Percentiles rank a stretch among this genome's conserved stretches.
Evolutionary conservation across 2,329 filamentous ascomycete genomes (phyloP).

Genomic region (Penicillium digitatum): DNA sequence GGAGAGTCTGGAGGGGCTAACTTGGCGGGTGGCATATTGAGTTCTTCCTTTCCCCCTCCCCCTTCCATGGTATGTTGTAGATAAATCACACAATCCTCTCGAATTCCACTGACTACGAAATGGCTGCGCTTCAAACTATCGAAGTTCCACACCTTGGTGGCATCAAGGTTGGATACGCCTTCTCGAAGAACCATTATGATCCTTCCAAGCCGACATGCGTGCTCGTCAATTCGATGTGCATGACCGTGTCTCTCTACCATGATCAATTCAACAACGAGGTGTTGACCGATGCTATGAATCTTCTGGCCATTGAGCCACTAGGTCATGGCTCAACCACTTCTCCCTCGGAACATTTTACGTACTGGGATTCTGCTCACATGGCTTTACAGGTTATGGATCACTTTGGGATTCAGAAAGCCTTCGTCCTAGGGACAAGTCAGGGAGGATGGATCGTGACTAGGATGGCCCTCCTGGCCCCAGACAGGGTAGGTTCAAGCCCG

Average conservation of each 20-base stretch:
- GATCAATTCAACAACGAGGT: constrained; percentile 36
- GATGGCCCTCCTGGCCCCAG: background rate
- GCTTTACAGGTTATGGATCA: constrained; percentile 53
- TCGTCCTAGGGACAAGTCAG: constrained; percentile 36
- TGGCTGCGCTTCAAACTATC: constrained; percentile 32
- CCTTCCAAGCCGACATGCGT: constrained; percentile 50
- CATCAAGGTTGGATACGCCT: constrained; percentile 48
- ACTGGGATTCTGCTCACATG: constrained; percentile 54
- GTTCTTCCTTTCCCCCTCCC: background rate
- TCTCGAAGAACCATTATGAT: constrained; percentile 45
- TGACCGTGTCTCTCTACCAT: constrained; percentile 44
- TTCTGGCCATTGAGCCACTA: constrained; percentile 51
- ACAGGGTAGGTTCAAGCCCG: background rate
- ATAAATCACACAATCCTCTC: background rate
- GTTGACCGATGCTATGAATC: constrained; percentile 43
- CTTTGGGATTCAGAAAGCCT: constrained; percentile 44
- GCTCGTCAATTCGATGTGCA: constrained; percentile 51
- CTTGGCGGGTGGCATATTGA: background rate
- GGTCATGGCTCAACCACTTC: constrained; percentile 50
- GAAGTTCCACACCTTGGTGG: constrained; percentile 49
- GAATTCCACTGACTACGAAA: background rate
- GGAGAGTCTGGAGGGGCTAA: background rate
- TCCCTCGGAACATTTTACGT: constrained; percentile 47
- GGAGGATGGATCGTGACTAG: background rate
- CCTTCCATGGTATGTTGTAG: background rate